Base-by-base conservation (phyloP, 192 early-diverging fungal genomes). In the Haplosporangium gracile region DNA sequence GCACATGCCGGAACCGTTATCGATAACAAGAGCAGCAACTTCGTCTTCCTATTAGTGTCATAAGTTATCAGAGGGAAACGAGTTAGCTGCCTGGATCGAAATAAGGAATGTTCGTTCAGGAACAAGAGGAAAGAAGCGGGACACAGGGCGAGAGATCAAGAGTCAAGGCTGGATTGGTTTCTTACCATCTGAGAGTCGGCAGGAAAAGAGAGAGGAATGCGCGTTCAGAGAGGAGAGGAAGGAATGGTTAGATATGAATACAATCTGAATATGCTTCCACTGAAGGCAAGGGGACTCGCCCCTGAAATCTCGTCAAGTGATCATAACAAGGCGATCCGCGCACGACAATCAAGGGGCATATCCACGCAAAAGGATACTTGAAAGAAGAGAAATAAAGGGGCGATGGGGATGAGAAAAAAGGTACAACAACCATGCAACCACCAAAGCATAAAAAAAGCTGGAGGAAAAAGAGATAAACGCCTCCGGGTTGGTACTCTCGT, bases 1-100 rank as follows among this genome's bases (percentile, higher is more conserved):
- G 93, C 96, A 97, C 96, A 97, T 97, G 89, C 96, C 95, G 89
- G 96, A 97, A 89, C 96, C 96, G 89, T 97, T 97, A 90, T 97
- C 96, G 84, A 97, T 96, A 82, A 96, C 96, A 88, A 96, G 94
- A 88, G 95, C 95, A 83, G 94, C 95, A 82, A 96, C 94, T 93
- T 96, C 95, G 88, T 96, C 95, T 83, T 95, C 95, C 83, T 77
- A 77, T 68, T 45, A 77, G 40, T 36, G 26, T 57, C 43, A 24
- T 24, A 36, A 11, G 57, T 42, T 29, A 24, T 26, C 2, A 43
- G 39, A 32, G 26, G 29, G 8, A 22, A 22, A 15, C 9, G 55
- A 1, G 57, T 76, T 76, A 76, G 75, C 40, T 5, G 13, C 36
- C 34, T 32, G 11, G 73, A 34, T 75, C 38, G 11, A 53, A 16